Evolutionary conservation across 257 asterid genomes (phyloP).

Genomic region (Plantago ovata): DNA sequence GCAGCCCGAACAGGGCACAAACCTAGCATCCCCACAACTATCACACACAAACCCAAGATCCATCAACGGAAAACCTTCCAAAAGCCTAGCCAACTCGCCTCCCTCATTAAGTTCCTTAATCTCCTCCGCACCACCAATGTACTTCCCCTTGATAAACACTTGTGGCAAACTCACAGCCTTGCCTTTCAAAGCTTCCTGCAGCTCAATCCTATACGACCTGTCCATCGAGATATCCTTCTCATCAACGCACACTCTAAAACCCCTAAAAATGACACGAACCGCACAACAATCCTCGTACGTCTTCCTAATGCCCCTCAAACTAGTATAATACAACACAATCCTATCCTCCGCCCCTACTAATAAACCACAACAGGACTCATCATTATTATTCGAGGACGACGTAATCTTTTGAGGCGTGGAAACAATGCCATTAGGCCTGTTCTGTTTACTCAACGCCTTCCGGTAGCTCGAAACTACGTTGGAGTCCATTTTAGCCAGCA

Average conservation of each 20-base stretch:
- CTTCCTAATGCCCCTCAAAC: slow-evolving; percentile 86
- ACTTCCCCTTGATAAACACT: slow-evolving; percentile 62
- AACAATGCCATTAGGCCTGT: slow-evolving; percentile 17
- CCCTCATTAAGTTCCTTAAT: slow-evolving; percentile 70
- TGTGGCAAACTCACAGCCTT: slow-evolving; percentile 57
- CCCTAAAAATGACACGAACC: slow-evolving; percentile 65
- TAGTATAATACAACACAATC: slow-evolving; percentile 69
- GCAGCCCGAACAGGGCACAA: slow-evolving; percentile 72
- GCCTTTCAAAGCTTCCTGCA: slow-evolving; percentile 59
- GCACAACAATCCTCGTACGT: slow-evolving; percentile 76
- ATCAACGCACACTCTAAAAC: slow-evolving; percentile 61
- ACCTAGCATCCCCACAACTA: slow-evolving; percentile 87
- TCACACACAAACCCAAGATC: slow-evolving; percentile 55
- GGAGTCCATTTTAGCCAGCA: slow-evolving; percentile 31
- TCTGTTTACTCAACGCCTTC: slow-evolving; percentile 35
- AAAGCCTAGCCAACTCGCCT: slow-evolving; percentile 60
- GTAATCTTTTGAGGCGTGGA: slow-evolving; percentile 12
- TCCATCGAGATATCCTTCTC: slow-evolving; percentile 95
- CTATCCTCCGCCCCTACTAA: slow-evolving; percentile 38
- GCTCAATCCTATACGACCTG: slow-evolving; percentile 58
- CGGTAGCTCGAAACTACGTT: slow-evolving; percentile 42
- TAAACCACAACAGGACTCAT: slow-evolving; percentile 28
- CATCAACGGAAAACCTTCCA: slow-evolving; percentile 49
- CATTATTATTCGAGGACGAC: slow-evolving; percentile 17
- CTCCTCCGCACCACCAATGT: slow-evolving; percentile 81